phyloP scores from a whole-genome alignment of 257 asterid species.

The Scutellaria barbata region DNA sequence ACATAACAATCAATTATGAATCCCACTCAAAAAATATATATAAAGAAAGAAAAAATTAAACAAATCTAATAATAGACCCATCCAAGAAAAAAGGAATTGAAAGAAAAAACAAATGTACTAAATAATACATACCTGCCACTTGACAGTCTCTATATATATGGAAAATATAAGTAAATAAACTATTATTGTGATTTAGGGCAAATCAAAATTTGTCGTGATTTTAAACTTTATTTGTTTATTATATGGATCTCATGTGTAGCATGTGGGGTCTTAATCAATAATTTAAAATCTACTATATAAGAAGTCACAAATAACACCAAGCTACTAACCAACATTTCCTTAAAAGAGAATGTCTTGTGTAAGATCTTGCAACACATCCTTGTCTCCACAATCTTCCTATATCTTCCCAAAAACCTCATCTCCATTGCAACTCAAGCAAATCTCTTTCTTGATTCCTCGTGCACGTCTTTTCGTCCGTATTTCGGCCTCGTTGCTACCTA shows the following conservation, averaged over 20 bases:
- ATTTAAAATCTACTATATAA: neutral
- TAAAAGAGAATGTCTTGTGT: conserved; percentile 33
- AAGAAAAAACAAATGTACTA: no score
- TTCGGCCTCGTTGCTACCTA: conserved; percentile 16
- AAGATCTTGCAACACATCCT: conserved; percentile 12
- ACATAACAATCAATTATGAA: no score
- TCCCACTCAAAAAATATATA: no score
- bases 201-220: neutral
- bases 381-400: conserved; percentile 24
- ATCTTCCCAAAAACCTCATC: conserved; percentile 10
- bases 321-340: neutral
- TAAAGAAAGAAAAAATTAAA: no score
- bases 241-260: conserved; percentile 34
- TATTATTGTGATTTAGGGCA: neutral
- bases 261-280: neutral
- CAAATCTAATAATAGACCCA: no score
- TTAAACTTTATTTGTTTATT: neutral
- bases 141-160: no score
- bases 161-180: neutral
- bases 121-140: no score
- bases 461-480: conserved; percentile 21
- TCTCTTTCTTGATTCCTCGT: neutral
- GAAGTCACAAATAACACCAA: no score
- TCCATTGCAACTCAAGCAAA: conserved; percentile 14
- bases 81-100: no score